These are phyloP conservation scores for Neobulgaria alba DNA, from an alignment of 2,329 filamentous ascomycete genomes.

Conservation along the genomic window DNA sequence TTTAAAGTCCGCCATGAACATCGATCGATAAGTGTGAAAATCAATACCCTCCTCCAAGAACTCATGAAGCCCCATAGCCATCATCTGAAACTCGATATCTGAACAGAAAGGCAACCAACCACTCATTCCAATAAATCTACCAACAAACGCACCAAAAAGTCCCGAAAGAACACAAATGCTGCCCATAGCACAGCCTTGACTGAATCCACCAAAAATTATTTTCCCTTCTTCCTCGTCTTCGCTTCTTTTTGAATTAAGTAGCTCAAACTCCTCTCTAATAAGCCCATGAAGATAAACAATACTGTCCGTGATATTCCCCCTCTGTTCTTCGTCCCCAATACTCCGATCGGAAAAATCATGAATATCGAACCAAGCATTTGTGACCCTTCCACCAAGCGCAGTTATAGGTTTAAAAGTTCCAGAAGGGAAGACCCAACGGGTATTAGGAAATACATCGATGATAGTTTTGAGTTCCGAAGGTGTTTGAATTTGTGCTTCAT, in stretches of 20 bases:
- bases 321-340: neutral
- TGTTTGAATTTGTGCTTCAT: too few relatives aligned
- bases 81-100: conserved; percentile 3
- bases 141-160: conserved; percentile 13
- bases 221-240: neutral
- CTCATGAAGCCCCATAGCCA: too few relatives aligned
- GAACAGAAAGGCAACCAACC: conserved; percentile 18
- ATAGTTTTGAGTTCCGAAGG: conserved; percentile 19
- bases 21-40: too few relatives aligned
- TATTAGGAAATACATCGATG: neutral
- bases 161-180: conserved; percentile 3
- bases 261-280: conserved; percentile 6
- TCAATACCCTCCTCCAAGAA: too few relatives aligned
- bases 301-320: conserved; percentile 2
- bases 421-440: conserved; percentile 16
- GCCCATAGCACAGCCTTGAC: conserved; percentile 17
- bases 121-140: conserved; percentile 12
- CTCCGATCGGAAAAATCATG: conserved; percentile 16
- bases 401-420: conserved; percentile 9
- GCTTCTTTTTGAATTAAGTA: neutral
- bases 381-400: conserved; percentile 10
- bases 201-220: conserved; percentile 15
- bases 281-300: conserved; percentile 8
- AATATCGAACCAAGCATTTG: conserved; percentile 23
- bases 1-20: too few relatives aligned